Evolutionary conservation across 2,329 filamentous ascomycete species (phyloP).

Genomic region (Madurella fahalii): DNA sequence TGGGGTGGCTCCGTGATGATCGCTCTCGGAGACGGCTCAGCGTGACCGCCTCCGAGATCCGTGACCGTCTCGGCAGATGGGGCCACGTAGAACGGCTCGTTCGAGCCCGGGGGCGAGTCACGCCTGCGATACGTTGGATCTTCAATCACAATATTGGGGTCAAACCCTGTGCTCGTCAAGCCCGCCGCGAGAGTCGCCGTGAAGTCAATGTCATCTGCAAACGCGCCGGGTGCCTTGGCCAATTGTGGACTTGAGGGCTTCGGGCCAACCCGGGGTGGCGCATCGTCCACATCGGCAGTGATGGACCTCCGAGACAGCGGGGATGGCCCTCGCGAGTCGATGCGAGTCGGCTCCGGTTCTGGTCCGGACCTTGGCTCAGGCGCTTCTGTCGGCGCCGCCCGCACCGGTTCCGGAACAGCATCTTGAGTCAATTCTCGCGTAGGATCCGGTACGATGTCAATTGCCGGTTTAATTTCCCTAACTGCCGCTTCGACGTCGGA

Average conservation of each 20-base stretch:
- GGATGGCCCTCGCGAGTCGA: constrained; percentile 1
- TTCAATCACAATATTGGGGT: constrained; percentile 65
- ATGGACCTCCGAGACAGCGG: constrained; percentile 21
- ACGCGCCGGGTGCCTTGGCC: constrained; percentile 59
- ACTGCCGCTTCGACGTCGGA: neutral
- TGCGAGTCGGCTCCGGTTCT: constrained; percentile 1
- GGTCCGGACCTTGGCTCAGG: constrained; percentile 4
- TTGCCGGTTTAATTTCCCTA: neutral
- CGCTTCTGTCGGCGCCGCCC: neutral
- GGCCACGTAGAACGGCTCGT: constrained; percentile 46
- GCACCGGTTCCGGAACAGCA: neutral
- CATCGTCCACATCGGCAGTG: constrained; percentile 39
- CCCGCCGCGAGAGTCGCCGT: constrained; percentile 66
- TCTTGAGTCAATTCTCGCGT: neutral
- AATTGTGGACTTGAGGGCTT: constrained; percentile 49
- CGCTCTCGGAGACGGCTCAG: constrained; percentile 33
- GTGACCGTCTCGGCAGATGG: constrained; percentile 48
- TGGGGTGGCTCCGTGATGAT: constrained; percentile 45
- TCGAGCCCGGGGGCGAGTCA: constrained; percentile 59
- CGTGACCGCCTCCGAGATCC: constrained; percentile 35
- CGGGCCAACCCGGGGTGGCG: constrained; percentile 52
- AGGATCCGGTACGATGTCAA: neutral
- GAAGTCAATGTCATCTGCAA: constrained; percentile 65
- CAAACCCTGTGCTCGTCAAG: constrained; percentile 64
- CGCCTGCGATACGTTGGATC: constrained; percentile 60